Percentiles rank a stretch among this genome's conserved stretches.
phyloP scores from a whole-genome alignment of 306 rosid genomes.

The Casuarina glauca region DNA sequence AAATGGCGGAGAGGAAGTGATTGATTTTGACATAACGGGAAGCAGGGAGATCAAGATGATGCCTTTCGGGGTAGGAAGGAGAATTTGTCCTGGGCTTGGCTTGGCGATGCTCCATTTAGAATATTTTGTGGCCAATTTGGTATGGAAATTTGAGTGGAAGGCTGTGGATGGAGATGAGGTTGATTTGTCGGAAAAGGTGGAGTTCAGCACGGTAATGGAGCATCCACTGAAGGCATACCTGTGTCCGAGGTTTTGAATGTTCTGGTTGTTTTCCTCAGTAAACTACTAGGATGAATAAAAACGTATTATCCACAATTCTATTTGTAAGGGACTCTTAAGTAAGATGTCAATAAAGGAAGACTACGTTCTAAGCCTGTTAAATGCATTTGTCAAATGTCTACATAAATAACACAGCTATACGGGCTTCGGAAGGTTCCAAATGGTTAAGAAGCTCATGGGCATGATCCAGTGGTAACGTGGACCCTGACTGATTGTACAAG shows the following conservation, averaged over 20 bases:
- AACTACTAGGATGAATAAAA: no score
- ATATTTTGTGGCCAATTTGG: conserved; percentile 13
- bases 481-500: no score
- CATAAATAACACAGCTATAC: no score
- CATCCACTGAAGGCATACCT: conserved; percentile 30
- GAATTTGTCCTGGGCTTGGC: background rate
- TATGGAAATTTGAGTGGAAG: conserved; percentile 20
- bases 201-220: conserved; percentile 26
- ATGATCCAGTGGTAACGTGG: no score
- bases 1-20: conserved; percentile 1
- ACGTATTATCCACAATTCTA: conserved; percentile 1
- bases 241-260: conserved; percentile 24
- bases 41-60: background rate
- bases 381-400: no score
- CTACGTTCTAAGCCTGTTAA: no score
- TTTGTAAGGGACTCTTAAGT: conserved; percentile 32
- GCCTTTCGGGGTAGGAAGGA: conserved; percentile 6
- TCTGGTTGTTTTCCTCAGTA: no score
- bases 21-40: conserved; percentile 26
- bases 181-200: conserved; percentile 36
- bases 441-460: no score
- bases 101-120: conserved; percentile 5
- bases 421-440: no score
- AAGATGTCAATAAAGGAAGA: no score
- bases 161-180: conserved; percentile 14